Evolutionary conservation across 202 grass and related monocot genomes (phyloP).

Genomic region (Schoenoplectus triqueter): DNA sequence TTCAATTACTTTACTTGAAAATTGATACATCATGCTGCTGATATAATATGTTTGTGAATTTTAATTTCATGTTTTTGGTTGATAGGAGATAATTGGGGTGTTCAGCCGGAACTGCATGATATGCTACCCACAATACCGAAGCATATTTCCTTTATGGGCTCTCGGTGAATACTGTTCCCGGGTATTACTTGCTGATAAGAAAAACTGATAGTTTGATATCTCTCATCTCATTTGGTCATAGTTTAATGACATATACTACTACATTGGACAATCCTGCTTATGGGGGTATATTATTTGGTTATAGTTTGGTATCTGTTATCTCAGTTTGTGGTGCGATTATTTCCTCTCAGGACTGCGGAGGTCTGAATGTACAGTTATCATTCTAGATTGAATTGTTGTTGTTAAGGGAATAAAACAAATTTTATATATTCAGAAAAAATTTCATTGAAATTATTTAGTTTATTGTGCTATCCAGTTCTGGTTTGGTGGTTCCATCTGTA

Average conservation of each 20-base stretch:
- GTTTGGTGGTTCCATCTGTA: background rate
- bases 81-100: conserved; percentile 87
- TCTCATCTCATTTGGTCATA: background rate
- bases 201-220: conserved; percentile 19
- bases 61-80: background rate
- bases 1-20: background rate
- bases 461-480: background rate
- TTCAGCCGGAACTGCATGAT: conserved; percentile 86
- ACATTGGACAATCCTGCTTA: background rate
- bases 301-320: background rate
- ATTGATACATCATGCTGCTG: background rate
- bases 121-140: conserved; percentile 68
- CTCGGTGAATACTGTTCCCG: conserved; percentile 66
- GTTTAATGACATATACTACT: background rate
- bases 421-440: background rate
- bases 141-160: conserved; percentile 88
- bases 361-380: background rate
- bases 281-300: background rate
- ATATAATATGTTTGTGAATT: background rate
- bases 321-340: background rate
- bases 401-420: background rate
- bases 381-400: background rate
- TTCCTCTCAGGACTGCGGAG: background rate
- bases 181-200: conserved; percentile 43
- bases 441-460: too few relatives aligned